These are phyloP conservation scores for Pholiota molesta DNA, from an alignment of 768 basidiomycete genomes.

Conservation along the genomic window DNA sequence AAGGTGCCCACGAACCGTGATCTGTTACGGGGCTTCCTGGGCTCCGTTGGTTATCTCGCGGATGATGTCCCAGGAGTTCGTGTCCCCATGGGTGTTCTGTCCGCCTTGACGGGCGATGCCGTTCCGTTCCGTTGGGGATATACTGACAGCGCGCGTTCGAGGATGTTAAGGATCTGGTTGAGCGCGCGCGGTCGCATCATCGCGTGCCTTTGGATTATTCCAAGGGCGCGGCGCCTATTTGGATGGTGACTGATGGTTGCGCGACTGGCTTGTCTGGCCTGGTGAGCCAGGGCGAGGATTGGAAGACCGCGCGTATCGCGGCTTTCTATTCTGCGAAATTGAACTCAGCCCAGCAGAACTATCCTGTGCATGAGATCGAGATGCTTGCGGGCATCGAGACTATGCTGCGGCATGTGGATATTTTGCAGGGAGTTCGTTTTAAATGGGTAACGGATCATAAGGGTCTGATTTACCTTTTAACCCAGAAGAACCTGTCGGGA, in stretches of 20 bases:
- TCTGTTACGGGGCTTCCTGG: conserved; percentile 32
- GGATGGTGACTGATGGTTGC: conserved; percentile 31
- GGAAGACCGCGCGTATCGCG: conserved; percentile 24
- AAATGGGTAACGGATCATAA: conserved; percentile 28
- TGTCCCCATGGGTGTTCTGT: conserved; percentile 37
- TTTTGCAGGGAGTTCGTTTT: conserved; percentile 29
- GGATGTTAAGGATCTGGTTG: conserved; percentile 26
- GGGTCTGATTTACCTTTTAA: conserved; percentile 25
- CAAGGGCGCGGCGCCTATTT: conserved; percentile 20
- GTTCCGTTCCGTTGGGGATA: conserved; percentile 23
- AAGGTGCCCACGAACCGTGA: conserved; percentile 30
- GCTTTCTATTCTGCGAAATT: conserved; percentile 38
- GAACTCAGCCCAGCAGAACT: conserved; percentile 35
- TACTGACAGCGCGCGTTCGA: conserved; percentile 33
- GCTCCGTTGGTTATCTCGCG: conserved; percentile 26
- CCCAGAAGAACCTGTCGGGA: conserved; percentile 31
- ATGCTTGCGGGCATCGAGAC: conserved; percentile 26
- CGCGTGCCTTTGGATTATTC: conserved; percentile 17
- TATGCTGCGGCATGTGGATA: conserved; percentile 22
- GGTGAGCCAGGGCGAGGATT: conserved; percentile 22
- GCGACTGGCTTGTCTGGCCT: conserved; percentile 29
- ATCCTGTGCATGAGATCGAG: conserved; percentile 24
- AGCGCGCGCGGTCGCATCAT: conserved; percentile 19
- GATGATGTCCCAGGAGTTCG: conserved; percentile 30
- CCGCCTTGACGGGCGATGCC: conserved; percentile 13